Evolutionary conservation across 331 rosid genomes (phyloP).

Genomic region (Stylosanthes scabra): DNA sequence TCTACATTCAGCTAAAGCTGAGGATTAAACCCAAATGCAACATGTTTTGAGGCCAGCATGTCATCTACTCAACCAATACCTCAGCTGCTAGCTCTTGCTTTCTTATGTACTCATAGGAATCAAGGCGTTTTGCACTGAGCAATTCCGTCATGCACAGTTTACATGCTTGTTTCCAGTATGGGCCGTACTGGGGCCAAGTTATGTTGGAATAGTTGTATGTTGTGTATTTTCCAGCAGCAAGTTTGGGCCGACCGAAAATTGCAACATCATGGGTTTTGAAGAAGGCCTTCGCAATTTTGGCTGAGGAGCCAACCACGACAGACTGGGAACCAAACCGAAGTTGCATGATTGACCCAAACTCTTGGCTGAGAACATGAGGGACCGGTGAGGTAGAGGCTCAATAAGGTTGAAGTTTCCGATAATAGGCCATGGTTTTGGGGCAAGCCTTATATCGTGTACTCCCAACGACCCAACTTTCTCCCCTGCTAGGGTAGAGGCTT

Average conservation of each 20-base stretch:
- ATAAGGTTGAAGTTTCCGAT: conserved; percentile 62
- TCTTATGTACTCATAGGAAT: conserved; percentile 55
- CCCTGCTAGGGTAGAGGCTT: too few species aligned
- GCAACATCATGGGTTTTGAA: conserved; percentile 54
- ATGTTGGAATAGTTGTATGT: conserved; percentile 62
- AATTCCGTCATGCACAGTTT: conserved; percentile 53
- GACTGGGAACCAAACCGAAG: conserved; percentile 48
- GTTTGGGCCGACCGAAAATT: conserved; percentile 46
- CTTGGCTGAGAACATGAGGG: conserved; percentile 25
- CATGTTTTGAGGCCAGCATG: too few species aligned
- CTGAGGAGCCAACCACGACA: conserved; percentile 57
- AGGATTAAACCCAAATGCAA: too few species aligned
- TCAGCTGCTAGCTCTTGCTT: too few species aligned
- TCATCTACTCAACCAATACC: too few species aligned
- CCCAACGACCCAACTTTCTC: too few species aligned
- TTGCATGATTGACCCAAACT: conserved; percentile 32
- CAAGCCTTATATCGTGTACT: too few species aligned
- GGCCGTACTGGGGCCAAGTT: conserved; percentile 61
- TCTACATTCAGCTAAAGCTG: too few species aligned
- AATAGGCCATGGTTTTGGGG: conserved; percentile 45
- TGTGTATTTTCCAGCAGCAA: conserved; percentile 55
- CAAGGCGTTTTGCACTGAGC: conserved; percentile 52
- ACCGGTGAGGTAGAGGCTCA: conserved; percentile 53
- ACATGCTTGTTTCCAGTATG: conserved; percentile 62
- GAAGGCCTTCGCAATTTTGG: conserved; percentile 50